Evolutionary conservation across 192 early-diverging fungal species (phyloP).

Genomic region (Bifiguratus adelaidae): DNA sequence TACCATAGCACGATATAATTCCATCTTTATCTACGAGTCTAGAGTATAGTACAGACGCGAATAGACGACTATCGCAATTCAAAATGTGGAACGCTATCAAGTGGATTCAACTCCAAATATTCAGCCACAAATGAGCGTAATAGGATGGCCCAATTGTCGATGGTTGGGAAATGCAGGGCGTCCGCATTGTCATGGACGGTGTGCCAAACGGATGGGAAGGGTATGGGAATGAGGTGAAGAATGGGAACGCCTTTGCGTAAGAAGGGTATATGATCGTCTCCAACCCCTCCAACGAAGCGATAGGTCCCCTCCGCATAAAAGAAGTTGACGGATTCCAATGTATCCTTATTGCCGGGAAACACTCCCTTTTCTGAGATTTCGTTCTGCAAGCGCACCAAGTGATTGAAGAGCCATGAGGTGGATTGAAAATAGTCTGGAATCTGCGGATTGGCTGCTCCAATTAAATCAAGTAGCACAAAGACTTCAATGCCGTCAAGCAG

Average conservation of each 20-base stretch:
- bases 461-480: constrained; percentile 80
- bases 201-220: constrained; percentile 90
- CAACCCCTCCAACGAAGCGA: constrained; percentile 28
- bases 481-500: constrained; percentile 68
- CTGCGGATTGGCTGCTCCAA: constrained; percentile 46
- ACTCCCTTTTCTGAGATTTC: constrained; percentile 31
- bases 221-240: constrained; percentile 76
- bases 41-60: neutral
- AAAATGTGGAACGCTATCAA: constrained; percentile 1
- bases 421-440: constrained; percentile 50
- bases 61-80: neutral
- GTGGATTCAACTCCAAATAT: constrained; percentile 24
- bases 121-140: constrained; percentile 72
- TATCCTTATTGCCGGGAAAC: constrained; percentile 8
- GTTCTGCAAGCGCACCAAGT: constrained; percentile 55
- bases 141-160: constrained; percentile 68
- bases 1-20: too few relatives aligned
- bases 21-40: too few relatives aligned
- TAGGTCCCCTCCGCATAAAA: constrained; percentile 15
- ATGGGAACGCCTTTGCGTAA: constrained; percentile 65
- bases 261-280: constrained; percentile 92
- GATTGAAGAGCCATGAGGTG: constrained; percentile 60
- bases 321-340: constrained; percentile 6
- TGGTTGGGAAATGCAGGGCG: constrained; percentile 46
- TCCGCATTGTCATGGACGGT: constrained; percentile 60